These are phyloP conservation scores for Populus hybrid DNA, from an alignment of 441 rosid genomes.

Conservation along the genomic window DNA sequence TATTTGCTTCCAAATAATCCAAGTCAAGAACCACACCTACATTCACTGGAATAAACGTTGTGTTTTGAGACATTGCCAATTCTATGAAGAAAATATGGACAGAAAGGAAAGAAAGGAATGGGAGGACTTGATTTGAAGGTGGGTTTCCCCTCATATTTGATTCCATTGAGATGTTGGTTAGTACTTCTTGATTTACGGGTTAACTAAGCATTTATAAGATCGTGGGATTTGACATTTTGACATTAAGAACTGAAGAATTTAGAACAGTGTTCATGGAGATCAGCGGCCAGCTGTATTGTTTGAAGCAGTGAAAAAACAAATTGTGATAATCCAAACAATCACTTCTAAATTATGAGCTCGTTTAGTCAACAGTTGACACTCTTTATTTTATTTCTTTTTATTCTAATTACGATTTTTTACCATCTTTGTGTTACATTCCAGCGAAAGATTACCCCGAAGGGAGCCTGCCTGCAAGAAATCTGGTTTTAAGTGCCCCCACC, in stretches of 20 bases:
- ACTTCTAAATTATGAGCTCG: not conserved
- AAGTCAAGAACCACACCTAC: too few relatives aligned
- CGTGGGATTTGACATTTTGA: not conserved
- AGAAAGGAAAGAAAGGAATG: not conserved
- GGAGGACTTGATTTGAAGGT: not conserved
- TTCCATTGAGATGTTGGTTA: not conserved
- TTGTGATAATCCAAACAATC: not conserved
- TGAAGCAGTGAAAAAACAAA: not conserved
- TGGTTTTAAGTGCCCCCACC: too few relatives aligned
- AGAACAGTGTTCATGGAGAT: not conserved
- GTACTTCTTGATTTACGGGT: not conserved
- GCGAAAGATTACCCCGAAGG: not conserved
- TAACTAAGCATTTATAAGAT: not conserved
- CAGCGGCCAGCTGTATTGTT: not conserved
- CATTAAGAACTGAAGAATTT: not conserved
- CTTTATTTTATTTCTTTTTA: not conserved
- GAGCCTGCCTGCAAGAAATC: too few relatives aligned
- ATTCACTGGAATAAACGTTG: too few relatives aligned
- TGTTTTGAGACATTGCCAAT: too few relatives aligned
- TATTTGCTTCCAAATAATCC: too few relatives aligned
- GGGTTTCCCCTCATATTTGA: not conserved
- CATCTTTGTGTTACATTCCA: not conserved
- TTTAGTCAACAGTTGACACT: not conserved
- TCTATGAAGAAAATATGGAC: too few relatives aligned
- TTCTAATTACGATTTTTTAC: not conserved